Evolutionary conservation across 176 grass and related monocot genomes (phyloP), one percentile per base, ranked within the genome.

Genomic region (Bolboschoenus planiculmis): DNA sequence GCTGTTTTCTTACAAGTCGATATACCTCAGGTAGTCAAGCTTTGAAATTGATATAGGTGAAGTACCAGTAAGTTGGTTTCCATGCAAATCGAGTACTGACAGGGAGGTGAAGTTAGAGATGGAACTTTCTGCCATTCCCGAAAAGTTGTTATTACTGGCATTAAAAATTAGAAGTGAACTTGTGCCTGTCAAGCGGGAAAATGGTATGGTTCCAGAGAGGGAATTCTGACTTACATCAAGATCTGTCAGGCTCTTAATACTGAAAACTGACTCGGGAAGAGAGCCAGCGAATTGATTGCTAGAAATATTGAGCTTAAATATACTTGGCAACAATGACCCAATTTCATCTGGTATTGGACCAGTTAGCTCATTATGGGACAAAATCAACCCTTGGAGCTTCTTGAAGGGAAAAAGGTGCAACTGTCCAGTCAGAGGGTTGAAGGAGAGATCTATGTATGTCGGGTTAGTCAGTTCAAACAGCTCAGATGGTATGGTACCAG

Each of bases 21-120:
- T 84, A 90, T 95, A 99, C 47, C 88, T 93, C 70, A 99, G 81
- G 83, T 84, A 88, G 73, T 85, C 86, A 21, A 99, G 89, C 79
- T 84, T 85, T 59, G 89, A 86, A 80, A 99, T 88, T 80, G 84
- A 83, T 78, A 80, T 31, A 30, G 96, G 92, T 51, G 95, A 93
- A 20, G 55, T 85, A 88, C 92, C 96, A 65, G 71, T 80, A 78
- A 99, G 84, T 79, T 71, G 92, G 82, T 99, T 99, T 72, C 81
- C 85, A 81, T 99, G 96, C 80, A 99, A 85, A 84, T 99, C 96
- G 73, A 99, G 91, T 84, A 86, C 90, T 29, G 89, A 58, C 14
- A 99, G 35, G 10, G 94, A 88, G 66, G 92, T 95, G 29, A 91
- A 90, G 73, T 99, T 95, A 4, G 96, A 99, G 83, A 99, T 61